Evolutionary conservation across 208 protist species (phyloP).

Genomic region (Crithidia fasciculata): DNA sequence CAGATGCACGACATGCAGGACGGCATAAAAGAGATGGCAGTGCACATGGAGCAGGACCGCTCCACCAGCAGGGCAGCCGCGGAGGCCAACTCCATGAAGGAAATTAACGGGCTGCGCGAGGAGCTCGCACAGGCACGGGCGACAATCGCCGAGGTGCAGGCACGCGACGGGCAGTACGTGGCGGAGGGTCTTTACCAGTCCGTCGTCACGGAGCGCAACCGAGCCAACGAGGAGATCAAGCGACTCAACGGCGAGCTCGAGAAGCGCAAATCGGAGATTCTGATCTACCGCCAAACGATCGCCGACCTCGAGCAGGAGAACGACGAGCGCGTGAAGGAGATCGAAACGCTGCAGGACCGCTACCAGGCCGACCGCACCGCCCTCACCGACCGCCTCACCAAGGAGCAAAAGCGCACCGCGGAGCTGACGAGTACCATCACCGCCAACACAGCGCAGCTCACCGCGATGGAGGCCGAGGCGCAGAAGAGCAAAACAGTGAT

Average conservation of each 20-base stretch:
- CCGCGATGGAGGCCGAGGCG: conserved; percentile 35
- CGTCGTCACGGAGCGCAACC: conserved; percentile 56
- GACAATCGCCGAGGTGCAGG: conserved; percentile 39
- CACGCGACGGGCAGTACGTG: conserved; percentile 53
- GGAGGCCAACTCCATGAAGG: conserved; percentile 52
- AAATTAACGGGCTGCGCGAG: conserved; percentile 47
- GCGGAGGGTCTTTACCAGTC: conserved; percentile 73
- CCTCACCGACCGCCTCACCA: conserved; percentile 48
- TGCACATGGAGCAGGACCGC: conserved; percentile 78
- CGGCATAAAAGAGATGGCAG: conserved; percentile 84
- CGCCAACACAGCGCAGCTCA: conserved; percentile 25
- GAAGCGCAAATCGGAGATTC: conserved; percentile 87
- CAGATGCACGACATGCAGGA: conserved; percentile 89
- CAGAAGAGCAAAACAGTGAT: conserved; percentile 33
- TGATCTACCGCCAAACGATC: conserved; percentile 88
- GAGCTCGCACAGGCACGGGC: conserved; percentile 54
- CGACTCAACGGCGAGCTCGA: conserved; percentile 62
- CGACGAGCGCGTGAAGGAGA: conserved; percentile 83
- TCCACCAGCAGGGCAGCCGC: conserved; percentile 37
- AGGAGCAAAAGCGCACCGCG: conserved; percentile 52
- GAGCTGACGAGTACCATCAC: conserved; percentile 35
- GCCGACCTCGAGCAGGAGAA: conserved; percentile 81
- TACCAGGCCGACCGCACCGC: conserved; percentile 58
- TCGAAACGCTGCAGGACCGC: conserved; percentile 70
- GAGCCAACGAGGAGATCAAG: conserved; percentile 51